Base-by-base conservation (phyloP, 148 eudicot genomes). In the Chenopodium quinoa region DNA sequence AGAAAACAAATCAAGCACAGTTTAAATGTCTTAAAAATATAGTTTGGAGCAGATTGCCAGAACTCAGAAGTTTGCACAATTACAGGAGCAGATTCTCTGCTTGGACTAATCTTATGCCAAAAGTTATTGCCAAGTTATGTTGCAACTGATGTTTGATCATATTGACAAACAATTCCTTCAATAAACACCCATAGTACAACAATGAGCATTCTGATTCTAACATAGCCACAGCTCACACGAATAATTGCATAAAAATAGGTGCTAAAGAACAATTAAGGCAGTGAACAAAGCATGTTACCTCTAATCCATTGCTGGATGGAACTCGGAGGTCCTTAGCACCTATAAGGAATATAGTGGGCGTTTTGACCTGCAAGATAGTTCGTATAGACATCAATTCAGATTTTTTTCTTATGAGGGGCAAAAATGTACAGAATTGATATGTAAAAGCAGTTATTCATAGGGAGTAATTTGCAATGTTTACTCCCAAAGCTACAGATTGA, bases 301-400 rank as follows among this genome's bases (percentile, higher is more conserved):
- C 98, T 75, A 95, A 73, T 16, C 97, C 99, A 74, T 87, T 91
- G 75, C 91, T 88, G 79, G 88, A 77, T 50, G 99, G 98, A 80
- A 95, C 98, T 34, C 99, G 99, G 56, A 93, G 95, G 89, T 95
- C 98, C 82, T 88, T 73, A 67, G 94, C 95, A 54, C 98, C 98
- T 48, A 95, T 84, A 69, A 95, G 93, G 84, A 95, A 89, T 63
- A 95, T 80, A 40, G 90, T 92, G 2, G 99, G 99, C 66, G 97
- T 89, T 86, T 92, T 92, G 80, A 92, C 99, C 99, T 95, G 92
- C 87, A 88, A 79, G 66, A 81, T 78, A 23, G 73, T 40, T 71
- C 0, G 22, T 31, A 66, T 20, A 62, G 4, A 71, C 23, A 50
- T 60, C 29, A 70, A 40, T 67, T 47, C 47, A 56, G 27, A 79